These are phyloP conservation scores for Coemansia sp. DNA, from an alignment of 192 early-diverging fungal species.

Conservation along the genomic window DNA sequence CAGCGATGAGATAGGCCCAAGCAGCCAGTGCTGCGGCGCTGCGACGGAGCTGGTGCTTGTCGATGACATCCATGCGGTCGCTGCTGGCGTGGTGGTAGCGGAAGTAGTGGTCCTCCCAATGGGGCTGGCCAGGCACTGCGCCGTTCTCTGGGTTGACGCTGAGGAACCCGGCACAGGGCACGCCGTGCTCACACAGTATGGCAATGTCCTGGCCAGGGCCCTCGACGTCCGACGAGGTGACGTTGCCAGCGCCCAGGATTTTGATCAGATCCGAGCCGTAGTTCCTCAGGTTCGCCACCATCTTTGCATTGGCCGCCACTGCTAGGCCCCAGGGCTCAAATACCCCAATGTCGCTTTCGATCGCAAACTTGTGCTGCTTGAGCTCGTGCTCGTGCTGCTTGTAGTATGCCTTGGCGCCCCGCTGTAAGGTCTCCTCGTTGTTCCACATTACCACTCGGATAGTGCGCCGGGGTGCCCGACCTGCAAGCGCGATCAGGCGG, in stretches of 20 bases:
- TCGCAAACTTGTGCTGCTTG: constrained; percentile 46
- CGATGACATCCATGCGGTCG: constrained; percentile 56
- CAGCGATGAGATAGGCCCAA: constrained; percentile 59
- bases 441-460: constrained; percentile 63
- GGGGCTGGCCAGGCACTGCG: constrained; percentile 27
- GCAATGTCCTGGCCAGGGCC: constrained; percentile 55
- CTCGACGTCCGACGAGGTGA: constrained; percentile 29
- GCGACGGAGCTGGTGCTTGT: constrained; percentile 56
- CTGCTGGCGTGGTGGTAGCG: constrained; percentile 57
- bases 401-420: constrained; percentile 56
- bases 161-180: constrained; percentile 56
- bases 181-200: constrained; percentile 54
- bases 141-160: constrained; percentile 48
- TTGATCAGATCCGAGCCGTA: constrained; percentile 42
- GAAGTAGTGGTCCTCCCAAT: constrained; percentile 56
- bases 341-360: constrained; percentile 62
- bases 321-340: constrained; percentile 61
- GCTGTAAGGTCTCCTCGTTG: constrained; percentile 59
- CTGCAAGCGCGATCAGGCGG: constrained; percentile 32
- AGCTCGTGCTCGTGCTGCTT: constrained; percentile 44
- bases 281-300: constrained; percentile 20
- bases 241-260: constrained; percentile 38
- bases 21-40: constrained; percentile 59
- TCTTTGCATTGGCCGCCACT: constrained; percentile 35
- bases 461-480: constrained; percentile 50